These are phyloP conservation scores for Ceratobasidium sp. DNA, from an alignment of 1,284 basidiomycete genomes.

Conservation along the genomic window DNA sequence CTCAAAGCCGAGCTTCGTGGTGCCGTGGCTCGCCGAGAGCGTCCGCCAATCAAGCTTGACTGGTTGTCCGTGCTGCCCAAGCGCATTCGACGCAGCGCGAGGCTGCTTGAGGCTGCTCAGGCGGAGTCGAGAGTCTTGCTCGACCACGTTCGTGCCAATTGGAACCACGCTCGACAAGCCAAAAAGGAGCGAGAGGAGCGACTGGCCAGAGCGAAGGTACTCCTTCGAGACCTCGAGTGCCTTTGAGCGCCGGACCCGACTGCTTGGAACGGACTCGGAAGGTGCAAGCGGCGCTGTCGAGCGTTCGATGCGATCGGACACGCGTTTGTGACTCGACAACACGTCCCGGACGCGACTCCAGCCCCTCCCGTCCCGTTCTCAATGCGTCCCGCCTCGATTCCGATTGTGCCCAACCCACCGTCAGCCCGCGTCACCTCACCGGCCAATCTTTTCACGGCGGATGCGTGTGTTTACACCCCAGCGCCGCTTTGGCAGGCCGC, in stretches of 20 bases:
- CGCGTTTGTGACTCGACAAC: no score
- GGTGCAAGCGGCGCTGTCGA: not conserved
- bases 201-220: not conserved
- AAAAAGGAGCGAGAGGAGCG: not conserved
- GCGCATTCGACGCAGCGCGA: not conserved
- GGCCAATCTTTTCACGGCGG: no score
- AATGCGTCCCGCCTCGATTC: no score
- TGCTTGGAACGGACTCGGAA: not conserved
- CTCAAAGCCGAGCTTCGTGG: not conserved
- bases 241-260: not conserved
- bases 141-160: not conserved
- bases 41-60: not conserved
- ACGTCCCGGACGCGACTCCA: no score
- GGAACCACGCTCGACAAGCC: not conserved
- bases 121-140: not conserved
- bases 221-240: not conserved
- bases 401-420: no score
- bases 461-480: no score
- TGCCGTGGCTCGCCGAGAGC: not conserved
- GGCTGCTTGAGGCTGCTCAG: not conserved
- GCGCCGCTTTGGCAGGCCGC: no score
- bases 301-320: not conserved
- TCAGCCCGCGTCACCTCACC: no score
- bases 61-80: conserved; percentile 2
- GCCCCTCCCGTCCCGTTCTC: no score